Evolutionary conservation across 2,329 filamentous ascomycete species (phyloP).

Genomic region (Fusarium poae): DNA sequence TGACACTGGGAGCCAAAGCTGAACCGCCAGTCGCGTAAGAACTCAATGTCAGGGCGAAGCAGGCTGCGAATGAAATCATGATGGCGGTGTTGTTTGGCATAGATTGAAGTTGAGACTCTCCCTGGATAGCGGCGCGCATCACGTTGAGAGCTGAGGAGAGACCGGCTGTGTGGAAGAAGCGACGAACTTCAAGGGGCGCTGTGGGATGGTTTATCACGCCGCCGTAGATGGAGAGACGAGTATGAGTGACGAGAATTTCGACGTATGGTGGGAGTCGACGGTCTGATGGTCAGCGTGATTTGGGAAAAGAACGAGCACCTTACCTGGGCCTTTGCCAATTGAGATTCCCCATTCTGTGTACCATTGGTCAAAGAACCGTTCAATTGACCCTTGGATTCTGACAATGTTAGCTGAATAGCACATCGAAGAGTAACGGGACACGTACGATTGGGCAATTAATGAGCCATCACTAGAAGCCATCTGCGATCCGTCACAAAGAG

Average conservation of each 20-base stretch:
- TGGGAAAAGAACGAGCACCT: rapidly evolving
- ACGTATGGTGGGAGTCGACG: constrained; percentile 77
- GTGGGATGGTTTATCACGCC: constrained; percentile 81
- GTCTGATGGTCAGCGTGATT: constrained; percentile 52
- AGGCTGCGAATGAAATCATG: constrained; percentile 82
- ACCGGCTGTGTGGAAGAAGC: constrained; percentile 78
- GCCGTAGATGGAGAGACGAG: constrained; percentile 79
- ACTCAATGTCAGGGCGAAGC: constrained; percentile 75
- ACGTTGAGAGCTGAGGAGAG: constrained; percentile 81
- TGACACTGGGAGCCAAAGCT: constrained; percentile 71
- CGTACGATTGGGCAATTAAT: constrained; percentile 66
- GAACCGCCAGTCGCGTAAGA: constrained; percentile 69
- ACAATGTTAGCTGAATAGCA: constrained; percentile 32
- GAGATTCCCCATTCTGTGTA: constrained; percentile 71
- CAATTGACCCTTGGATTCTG: constrained; percentile 70
- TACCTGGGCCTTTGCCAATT: constrained; percentile 67
- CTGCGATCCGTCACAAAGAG: constrained; percentile 70
- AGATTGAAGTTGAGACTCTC: constrained; percentile 75
- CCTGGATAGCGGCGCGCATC: constrained; percentile 78
- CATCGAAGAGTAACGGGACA: background rate
- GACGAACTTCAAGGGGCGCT: constrained; percentile 76
- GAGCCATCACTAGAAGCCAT: constrained; percentile 63
- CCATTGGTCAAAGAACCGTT: constrained; percentile 75
- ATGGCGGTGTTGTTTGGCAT: constrained; percentile 85
- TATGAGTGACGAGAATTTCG: constrained; percentile 80